Conservation (phyloP, 768 basidiomycete species). For the Roridomyces roridus region DNA sequence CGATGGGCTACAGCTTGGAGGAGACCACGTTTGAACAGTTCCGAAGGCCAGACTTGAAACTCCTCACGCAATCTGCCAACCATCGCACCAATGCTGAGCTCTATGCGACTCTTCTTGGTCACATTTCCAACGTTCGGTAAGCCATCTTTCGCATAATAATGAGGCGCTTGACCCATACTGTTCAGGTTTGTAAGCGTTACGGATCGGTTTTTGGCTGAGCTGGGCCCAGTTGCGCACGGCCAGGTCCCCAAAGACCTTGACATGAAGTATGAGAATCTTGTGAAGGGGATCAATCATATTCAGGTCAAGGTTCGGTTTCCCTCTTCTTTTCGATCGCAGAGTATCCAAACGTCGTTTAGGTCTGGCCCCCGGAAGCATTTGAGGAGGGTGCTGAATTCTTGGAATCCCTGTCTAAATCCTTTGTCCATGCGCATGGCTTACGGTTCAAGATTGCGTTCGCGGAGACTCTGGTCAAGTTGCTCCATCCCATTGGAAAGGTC, state of each 20-base stretch:
- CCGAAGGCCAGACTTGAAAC: constrained; percentile 70
- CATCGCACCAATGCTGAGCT: constrained; percentile 82
- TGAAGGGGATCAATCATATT: constrained; percentile 81
- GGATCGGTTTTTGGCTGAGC: constrained; percentile 85
- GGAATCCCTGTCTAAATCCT: constrained; percentile 82
- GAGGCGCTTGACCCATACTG: background rate
- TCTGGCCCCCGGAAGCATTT: constrained; percentile 92
- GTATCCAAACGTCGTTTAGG: constrained; percentile 47
- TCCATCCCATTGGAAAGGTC: constrained; percentile 92
- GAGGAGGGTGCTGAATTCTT: constrained; percentile 94
- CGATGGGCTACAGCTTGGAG: constrained; percentile 81
- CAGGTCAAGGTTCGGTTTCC: constrained; percentile 69
- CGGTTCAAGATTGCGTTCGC: constrained; percentile 86
- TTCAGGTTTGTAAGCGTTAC: constrained; percentile 89
- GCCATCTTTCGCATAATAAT: constrained; percentile 25
- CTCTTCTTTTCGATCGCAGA: background rate
- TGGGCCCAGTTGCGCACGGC: constrained; percentile 74
- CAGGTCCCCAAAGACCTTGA: constrained; percentile 84
- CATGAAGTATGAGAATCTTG: constrained; percentile 82
- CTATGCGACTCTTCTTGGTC: constrained; percentile 84
- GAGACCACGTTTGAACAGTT: constrained; percentile 90
- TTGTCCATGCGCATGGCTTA: constrained; percentile 82
- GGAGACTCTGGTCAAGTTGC: constrained; percentile 73
- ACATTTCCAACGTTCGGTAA: constrained; percentile 81
- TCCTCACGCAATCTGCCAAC: constrained; percentile 72